Evolutionary conservation across 177 flowering plant genomes (phyloP), one percentile per base, ranked within the genome.

Genomic region (Vitis hybrid): DNA sequence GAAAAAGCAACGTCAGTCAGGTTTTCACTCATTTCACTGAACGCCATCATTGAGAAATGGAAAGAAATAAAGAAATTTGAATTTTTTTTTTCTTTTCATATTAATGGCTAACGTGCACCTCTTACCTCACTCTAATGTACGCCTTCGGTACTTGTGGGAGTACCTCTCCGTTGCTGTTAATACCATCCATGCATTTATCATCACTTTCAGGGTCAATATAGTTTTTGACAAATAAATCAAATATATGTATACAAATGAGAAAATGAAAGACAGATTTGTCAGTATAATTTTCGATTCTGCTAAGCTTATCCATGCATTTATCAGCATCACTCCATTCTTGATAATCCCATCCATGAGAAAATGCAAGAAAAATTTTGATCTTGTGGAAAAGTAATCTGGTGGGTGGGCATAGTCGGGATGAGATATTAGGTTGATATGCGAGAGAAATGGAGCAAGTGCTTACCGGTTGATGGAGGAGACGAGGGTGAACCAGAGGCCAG

Each of bases 121-220:
- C 84, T 76, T 70, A 82, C 84, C 72, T 79, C 65, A 82, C 80
- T 79, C 82, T 82, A 67, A 82, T 79, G 61, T 82, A 82, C 64
- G 82, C 75, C 71, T 75, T 82, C 7, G 80, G 74, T 20, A 79
- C 65, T 63, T 82, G 80, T 17, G 82, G 82, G 54, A 79, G 66
- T 14, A 51, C 71, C 17, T 69, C 80, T 11, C 71, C 76, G 7
- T 61, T 67, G 68, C 79, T 74, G 66, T 68, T 19, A 63, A 64
- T 65, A 24, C 49, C 52, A 57, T 17, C 52, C 62, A 56, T 14
- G 17, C 55, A 54, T 17, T 17, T 14, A 54, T 54, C 55, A 52
- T 11, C 13, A 52, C 13, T n/a, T 14, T 14, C 17, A 56, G 59
- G 17, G 59, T n/a, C 17, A 56, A 3, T 24, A 0, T 24, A 3